phyloP scores from a whole-genome alignment of 139 green algal genomes.

The Dunaliella primolecta region DNA sequence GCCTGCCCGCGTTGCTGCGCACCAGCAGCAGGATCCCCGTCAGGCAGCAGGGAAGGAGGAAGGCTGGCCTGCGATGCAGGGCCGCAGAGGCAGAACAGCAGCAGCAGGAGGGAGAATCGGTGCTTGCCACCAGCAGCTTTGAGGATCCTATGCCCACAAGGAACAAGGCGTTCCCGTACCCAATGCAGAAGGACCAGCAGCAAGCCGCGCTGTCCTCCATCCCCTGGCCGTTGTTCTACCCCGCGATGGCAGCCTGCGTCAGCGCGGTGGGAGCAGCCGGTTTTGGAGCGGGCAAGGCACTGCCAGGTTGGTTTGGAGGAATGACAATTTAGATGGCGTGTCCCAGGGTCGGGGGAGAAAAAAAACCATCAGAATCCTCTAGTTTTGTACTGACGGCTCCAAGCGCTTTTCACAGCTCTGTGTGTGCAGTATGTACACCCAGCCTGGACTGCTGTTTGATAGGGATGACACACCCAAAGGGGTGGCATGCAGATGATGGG shows the following conservation, averaged over 20 bases:
- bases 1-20: too few relatives aligned
- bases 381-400: too few relatives aligned
- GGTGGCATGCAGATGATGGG: background rate
- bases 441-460: background rate
- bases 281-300: slow-evolving; percentile 9
- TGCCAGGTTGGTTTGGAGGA: slow-evolving; percentile 16
- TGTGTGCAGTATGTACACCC: background rate
- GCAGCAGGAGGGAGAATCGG: background rate
- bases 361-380: too few relatives aligned
- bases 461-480: background rate
- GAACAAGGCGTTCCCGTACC: slow-evolving; percentile 33
- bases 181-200: slow-evolving; percentile 50
- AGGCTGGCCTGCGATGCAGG: too few relatives aligned
- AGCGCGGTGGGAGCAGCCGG: slow-evolving; percentile 43
- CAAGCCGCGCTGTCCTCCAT: slow-evolving; percentile 57
- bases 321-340: too few relatives aligned
- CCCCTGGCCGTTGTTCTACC: slow-evolving; percentile 58
- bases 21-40: too few relatives aligned
- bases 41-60: too few relatives aligned
- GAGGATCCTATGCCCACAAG: background rate
- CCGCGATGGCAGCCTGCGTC: slow-evolving; percentile 45
- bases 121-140: background rate
- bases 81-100: background rate
- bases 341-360: too few relatives aligned
- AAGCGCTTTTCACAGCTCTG: background rate